Conservation (phyloP, 2,329 filamentous ascomycete genomes). For the Fonsecaea pedrosoi region DNA sequence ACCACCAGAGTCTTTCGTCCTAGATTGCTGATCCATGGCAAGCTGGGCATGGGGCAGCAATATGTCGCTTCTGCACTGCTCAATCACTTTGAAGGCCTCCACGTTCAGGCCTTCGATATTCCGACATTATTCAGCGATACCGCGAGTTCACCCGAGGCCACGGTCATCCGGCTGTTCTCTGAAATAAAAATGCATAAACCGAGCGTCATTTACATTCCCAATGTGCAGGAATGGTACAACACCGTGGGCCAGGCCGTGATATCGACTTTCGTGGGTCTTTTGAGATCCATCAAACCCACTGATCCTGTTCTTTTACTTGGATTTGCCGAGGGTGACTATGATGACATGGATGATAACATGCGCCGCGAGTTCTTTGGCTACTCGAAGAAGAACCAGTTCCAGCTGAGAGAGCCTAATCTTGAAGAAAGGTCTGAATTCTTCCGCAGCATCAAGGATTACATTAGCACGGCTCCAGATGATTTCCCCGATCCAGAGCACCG, state of each 20-base stretch:
- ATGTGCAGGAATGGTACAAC: slow-evolving; percentile 85
- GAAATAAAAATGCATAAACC: slow-evolving; percentile 95
- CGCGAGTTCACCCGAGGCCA: slow-evolving; percentile 80
- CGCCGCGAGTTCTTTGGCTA: slow-evolving; percentile 83
- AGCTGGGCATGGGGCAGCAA: slow-evolving; percentile 88
- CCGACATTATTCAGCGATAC: slow-evolving; percentile 84
- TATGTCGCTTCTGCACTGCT: slow-evolving; percentile 86
- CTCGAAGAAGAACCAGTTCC: slow-evolving; percentile 77
- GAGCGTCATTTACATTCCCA: slow-evolving; percentile 92
- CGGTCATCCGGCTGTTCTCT: slow-evolving; percentile 86
- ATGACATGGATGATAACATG: slow-evolving; percentile 68
- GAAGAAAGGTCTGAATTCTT: slow-evolving; percentile 79
- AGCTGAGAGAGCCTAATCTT: slow-evolving; percentile 70
- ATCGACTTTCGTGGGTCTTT: slow-evolving; percentile 80
- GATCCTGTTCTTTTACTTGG: slow-evolving; percentile 88
- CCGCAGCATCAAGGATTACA: slow-evolving; percentile 72
- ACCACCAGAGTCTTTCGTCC: slow-evolving; percentile 86
- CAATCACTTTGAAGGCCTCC: slow-evolving; percentile 89
- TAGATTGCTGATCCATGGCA: slow-evolving; percentile 80
- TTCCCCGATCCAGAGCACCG: slow-evolving; percentile 87
- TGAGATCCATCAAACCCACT: slow-evolving; percentile 83
- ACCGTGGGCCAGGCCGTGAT: slow-evolving; percentile 70
- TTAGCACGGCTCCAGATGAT: slow-evolving; percentile 78
- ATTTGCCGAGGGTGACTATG: slow-evolving; percentile 78
- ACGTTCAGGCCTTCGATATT: slow-evolving; percentile 94